phyloP scores from a whole-genome alignment of 257 asterid genomes.

The Nemophila menziesii region DNA sequence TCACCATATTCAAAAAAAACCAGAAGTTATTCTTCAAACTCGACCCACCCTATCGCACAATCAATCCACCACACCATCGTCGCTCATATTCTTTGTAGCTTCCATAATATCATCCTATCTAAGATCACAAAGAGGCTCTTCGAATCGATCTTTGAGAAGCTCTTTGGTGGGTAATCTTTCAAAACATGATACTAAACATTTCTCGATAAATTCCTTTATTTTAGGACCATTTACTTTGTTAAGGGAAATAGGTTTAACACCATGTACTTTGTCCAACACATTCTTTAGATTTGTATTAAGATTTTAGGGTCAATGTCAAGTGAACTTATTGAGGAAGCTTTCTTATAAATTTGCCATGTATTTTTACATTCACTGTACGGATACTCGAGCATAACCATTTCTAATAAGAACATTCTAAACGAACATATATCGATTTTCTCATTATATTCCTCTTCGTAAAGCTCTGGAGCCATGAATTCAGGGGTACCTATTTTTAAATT shows the following conservation, averaged over 20 bases:
- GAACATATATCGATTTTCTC: slow-evolving; percentile 68
- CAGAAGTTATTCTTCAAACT: too few species aligned
- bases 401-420: slow-evolving; percentile 74
- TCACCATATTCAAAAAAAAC: too few species aligned
- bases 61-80: too few species aligned
- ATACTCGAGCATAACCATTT: slow-evolving; percentile 61
- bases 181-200: slow-evolving; percentile 49
- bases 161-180: slow-evolving; percentile 58
- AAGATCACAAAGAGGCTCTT: slow-evolving; percentile 17
- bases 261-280: slow-evolving; percentile 23
- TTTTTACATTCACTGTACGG: slow-evolving; percentile 72
- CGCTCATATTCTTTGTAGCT: too few species aligned
- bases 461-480: slow-evolving; percentile 85
- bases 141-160: slow-evolving; percentile 58
- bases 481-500: slow-evolving; percentile 23
- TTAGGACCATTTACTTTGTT: slow-evolving; percentile 35
- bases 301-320: too few species aligned
- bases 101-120: too few species aligned
- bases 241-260: slow-evolving; percentile 61
- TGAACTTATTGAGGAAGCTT: slow-evolving; percentile 48
- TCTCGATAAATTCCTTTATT: slow-evolving; percentile 56
- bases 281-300: background rate
- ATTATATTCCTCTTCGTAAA: slow-evolving; percentile 69
- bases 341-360: slow-evolving; percentile 60
- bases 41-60: too few species aligned